Base-by-base conservation (phyloP, 2,329 filamentous ascomycete species). In the Lanzia echinophila region DNA sequence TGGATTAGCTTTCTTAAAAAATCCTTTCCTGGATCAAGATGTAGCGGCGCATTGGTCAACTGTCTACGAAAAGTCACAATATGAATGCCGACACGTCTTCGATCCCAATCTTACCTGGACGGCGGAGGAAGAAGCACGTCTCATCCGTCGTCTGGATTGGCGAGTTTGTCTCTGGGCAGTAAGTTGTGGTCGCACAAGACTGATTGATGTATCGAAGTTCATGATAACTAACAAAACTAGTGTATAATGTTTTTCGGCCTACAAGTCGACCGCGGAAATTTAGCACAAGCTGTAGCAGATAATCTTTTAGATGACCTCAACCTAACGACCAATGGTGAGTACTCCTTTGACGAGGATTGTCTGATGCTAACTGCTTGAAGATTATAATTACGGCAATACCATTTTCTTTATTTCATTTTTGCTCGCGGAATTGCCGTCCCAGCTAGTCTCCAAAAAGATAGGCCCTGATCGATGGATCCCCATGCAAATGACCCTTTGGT, bases 161-260 rank as follows among this genome's bases (percentile, higher is more conserved):
- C 49, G 54, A 31, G 60, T 64, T 31, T 62, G 59, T 54, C 39
- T 59, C 7, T 62, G 59, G 58, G 62, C 59, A 45, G 57, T 63
- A 56, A 56, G 53, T 51, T 31, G 8, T 12, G 13, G 32, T n/a
- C n/a, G n/a, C n/a, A n/a, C n/a, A n/a, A n/a, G n/a, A n/a, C n/a
- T n/a, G n/a, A n/a, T n/a, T n/a, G n/a, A n/a, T n/a, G n/a, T n/a
- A n/a, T n/a, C n/a, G n/a, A n/a, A n/a, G n/a, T n/a, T n/a, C n/a
- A n/a, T n/a, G n/a, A n/a, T n/a, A n/a, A n/a, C n/a, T n/a, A n/a
- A n/a, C n/a, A 81, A 63, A 82, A 82, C 6, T 8, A 82, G 50
- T 82, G 79, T 54, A 56, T 82, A 28, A 83, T 82, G 66, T 84
- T 84, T 64, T 82, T 83, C 57, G 78, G 76, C 2, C 71, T 84